These are phyloP conservation scores for Barnettozyma populi DNA, from an alignment of 805 yeast genomes.

Conservation along the genomic window DNA sequence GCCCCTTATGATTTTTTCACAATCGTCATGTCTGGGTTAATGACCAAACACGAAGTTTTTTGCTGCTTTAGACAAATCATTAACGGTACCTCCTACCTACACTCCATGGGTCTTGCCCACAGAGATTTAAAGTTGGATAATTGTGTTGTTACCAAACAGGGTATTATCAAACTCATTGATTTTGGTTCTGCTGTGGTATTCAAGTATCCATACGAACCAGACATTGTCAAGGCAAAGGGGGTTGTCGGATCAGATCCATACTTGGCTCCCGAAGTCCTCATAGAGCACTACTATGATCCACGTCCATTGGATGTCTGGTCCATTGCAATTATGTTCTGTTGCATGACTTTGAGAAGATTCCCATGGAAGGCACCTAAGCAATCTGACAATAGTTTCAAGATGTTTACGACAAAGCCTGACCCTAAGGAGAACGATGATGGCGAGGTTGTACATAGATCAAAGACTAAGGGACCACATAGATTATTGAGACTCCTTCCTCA, in stretches of 20 bases:
- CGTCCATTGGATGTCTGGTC: constrained; percentile 92
- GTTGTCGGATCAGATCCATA: constrained; percentile 96
- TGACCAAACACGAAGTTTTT: constrained; percentile 62
- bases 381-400: constrained; percentile 66
- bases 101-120: constrained; percentile 81
- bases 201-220: constrained; percentile 54
- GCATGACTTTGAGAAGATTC: constrained; percentile 80
- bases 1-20: constrained; percentile 90
- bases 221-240: constrained; percentile 67
- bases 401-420: constrained; percentile 47
- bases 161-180: constrained; percentile 82
- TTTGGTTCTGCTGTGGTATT: constrained; percentile 91
- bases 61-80: constrained; percentile 83
- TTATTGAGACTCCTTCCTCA: constrained; percentile 67
- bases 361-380: constrained; percentile 94
- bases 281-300: constrained; percentile 63
- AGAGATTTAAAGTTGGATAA: constrained; percentile 90
- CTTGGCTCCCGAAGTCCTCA: constrained; percentile 85
- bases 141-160: constrained; percentile 74
- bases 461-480: constrained; percentile 63
- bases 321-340: constrained; percentile 83
- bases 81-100: constrained; percentile 71
- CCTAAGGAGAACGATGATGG: constrained; percentile 11
- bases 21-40: constrained; percentile 82
- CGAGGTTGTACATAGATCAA: constrained; percentile 30